Conservation (phyloP, 805 yeast genomes). For the Ogataea parapolymorpha region DNA sequence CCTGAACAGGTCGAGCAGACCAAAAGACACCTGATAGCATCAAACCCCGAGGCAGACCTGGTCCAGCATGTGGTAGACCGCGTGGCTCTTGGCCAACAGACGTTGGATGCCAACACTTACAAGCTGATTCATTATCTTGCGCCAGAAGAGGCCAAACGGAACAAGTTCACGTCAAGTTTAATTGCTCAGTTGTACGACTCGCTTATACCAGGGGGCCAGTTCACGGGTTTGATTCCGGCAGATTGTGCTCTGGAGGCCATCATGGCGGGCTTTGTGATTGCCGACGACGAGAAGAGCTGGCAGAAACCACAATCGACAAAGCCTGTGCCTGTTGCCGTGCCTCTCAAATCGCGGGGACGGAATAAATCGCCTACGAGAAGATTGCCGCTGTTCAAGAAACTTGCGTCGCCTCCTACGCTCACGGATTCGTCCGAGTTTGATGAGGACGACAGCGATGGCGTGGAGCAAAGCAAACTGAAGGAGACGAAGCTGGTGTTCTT, state of each 20-base stretch:
- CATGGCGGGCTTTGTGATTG: constrained; percentile 58
- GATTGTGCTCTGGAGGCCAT: constrained; percentile 59
- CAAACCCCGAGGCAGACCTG: constrained; percentile 31
- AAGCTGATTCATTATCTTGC: constrained; percentile 52
- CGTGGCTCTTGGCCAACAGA: constrained; percentile 47
- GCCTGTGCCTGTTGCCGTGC: constrained; percentile 18
- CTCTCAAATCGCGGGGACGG: constrained; percentile 18
- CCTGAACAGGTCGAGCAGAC: constrained; percentile 43
- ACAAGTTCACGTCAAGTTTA: constrained; percentile 46
- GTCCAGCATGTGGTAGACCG: constrained; percentile 58
- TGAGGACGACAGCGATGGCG: constrained; percentile 35
- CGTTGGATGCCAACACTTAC: constrained; percentile 36
- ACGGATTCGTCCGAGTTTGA: constrained; percentile 46
- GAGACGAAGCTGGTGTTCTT: constrained; percentile 52
- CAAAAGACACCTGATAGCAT: constrained; percentile 32
- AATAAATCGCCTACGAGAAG: constrained; percentile 5
- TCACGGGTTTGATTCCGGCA: constrained; percentile 52
- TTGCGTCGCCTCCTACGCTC: constrained; percentile 34
- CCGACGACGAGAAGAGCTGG: constrained; percentile 46
- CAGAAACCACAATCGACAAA: constrained; percentile 40
- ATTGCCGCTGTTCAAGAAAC: constrained; percentile 33
- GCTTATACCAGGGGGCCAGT: constrained; percentile 42
- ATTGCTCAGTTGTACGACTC: constrained; percentile 39
- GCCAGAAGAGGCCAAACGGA: constrained; percentile 44
- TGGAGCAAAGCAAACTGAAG: constrained; percentile 41